Conservation (phyloP, 306 rosid species). For the Mucuna pruriens region DNA sequence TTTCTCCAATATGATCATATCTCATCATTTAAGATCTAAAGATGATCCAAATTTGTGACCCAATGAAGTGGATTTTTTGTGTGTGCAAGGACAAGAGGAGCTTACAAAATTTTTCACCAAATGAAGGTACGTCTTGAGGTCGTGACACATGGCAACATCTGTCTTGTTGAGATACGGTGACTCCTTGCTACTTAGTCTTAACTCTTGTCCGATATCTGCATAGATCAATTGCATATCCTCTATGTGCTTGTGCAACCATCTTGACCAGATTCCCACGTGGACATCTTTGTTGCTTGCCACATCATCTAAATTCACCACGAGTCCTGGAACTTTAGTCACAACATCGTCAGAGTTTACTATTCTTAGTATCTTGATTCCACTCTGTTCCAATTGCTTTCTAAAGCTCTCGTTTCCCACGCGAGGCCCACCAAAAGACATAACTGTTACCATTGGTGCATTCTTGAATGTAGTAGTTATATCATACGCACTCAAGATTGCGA, state of each 20-base stretch:
- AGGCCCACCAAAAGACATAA: slow-evolving; percentile 77
- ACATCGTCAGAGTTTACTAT: slow-evolving; percentile 76
- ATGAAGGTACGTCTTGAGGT: slow-evolving; percentile 72
- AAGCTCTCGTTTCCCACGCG: slow-evolving; percentile 74
- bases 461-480: slow-evolving; percentile 58
- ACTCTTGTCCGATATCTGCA: slow-evolving; percentile 76
- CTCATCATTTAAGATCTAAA: not conserved
- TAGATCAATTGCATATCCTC: slow-evolving; percentile 62
- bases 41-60: not conserved
- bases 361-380: slow-evolving; percentile 60
- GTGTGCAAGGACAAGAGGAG: slow-evolving; percentile 44
- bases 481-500: slow-evolving; percentile 65
- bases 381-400: slow-evolving; percentile 47
- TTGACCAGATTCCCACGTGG: slow-evolving; percentile 31
- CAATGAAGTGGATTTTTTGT: not conserved
- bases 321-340: slow-evolving; percentile 69
- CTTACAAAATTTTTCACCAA: slow-evolving; percentile 60
- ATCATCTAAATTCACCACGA: slow-evolving; percentile 32
- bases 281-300: not conserved
- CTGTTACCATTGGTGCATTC: slow-evolving; percentile 59
- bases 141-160: slow-evolving; percentile 67
- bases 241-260: slow-evolving; percentile 55
- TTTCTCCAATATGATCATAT: not conserved
- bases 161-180: not conserved
- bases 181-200: slow-evolving; percentile 57